A percentile compares a stretch with the other conserved stretches of the same genome.
phyloP scores from a whole-genome alignment of 2,329 filamentous ascomycete species.

The Botryotinia globosa region DNA sequence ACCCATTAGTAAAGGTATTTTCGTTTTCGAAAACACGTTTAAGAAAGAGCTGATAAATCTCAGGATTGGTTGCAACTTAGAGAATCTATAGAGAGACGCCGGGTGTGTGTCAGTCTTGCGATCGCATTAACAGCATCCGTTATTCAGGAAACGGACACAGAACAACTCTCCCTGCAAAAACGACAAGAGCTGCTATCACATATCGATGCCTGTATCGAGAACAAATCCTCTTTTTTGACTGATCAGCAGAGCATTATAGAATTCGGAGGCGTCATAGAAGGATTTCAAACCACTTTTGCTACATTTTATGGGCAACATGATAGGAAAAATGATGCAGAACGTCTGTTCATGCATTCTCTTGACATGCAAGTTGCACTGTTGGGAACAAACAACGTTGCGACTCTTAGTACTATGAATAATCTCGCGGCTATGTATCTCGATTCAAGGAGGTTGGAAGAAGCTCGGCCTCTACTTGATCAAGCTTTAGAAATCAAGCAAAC shows the following conservation, averaged over 20 bases:
- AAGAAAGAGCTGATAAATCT: background rate
- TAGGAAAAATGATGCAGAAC: slow-evolving; percentile 25
- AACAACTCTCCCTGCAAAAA: slow-evolving; percentile 9
- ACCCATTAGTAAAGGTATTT: slow-evolving; percentile 29
- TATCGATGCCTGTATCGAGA: slow-evolving; percentile 16
- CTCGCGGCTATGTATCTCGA: slow-evolving; percentile 36
- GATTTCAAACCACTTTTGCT: slow-evolving; percentile 5
- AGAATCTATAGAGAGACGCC: background rate
- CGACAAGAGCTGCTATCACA: slow-evolving; percentile 6
- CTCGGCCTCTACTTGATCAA: slow-evolving; percentile 26
- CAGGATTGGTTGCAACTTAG: slow-evolving; percentile 13
- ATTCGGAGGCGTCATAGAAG: slow-evolving; percentile 14
- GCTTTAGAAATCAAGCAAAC: slow-evolving; percentile 16
- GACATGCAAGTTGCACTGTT: slow-evolving; percentile 1
- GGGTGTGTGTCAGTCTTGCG: background rate
- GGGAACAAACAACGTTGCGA: slow-evolving; percentile 20
- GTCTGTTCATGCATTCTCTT: slow-evolving; percentile 24
- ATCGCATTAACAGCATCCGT: background rate
- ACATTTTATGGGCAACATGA: slow-evolving; percentile 23
- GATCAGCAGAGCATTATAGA: slow-evolving; percentile 12
- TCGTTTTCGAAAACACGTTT: background rate
- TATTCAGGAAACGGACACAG: background rate
- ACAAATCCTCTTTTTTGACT: slow-evolving; percentile 6
- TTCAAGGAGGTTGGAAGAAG: slow-evolving; percentile 33
- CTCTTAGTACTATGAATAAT: slow-evolving; percentile 29